phyloP scores from a whole-genome alignment of 2,329 filamentous ascomycete genomes.

The Elsinoe perseae region DNA sequence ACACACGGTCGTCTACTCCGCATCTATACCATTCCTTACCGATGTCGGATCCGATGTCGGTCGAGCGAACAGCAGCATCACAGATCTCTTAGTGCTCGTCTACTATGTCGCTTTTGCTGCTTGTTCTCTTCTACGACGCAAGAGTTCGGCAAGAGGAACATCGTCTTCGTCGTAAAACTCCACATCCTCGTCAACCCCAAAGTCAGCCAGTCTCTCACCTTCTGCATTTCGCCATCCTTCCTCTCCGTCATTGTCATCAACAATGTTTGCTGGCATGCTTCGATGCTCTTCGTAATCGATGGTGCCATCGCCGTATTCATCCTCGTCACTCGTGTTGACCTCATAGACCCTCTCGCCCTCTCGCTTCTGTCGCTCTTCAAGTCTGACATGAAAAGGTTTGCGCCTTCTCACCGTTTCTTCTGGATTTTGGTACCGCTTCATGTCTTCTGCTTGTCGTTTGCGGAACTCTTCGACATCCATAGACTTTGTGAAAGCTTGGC shows the following conservation, averaged over 20 bases:
- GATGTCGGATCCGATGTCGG: not conserved
- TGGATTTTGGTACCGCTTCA: slow-evolving; percentile 32
- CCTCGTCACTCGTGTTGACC: slow-evolving; percentile 21
- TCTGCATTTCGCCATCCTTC: slow-evolving; percentile 66
- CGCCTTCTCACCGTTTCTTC: slow-evolving; percentile 31
- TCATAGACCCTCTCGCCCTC: slow-evolving; percentile 18
- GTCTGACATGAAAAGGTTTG: slow-evolving; percentile 36
- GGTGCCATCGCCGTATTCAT: slow-evolving; percentile 39
- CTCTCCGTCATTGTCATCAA: slow-evolving; percentile 37
- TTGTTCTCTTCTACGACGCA: slow-evolving; percentile 45
- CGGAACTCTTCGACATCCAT: slow-evolving; percentile 47
- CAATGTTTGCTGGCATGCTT: slow-evolving; percentile 12
- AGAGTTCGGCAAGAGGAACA: slow-evolving; percentile 60
- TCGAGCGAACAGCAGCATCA: not conserved
- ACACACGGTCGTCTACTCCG: not conserved
- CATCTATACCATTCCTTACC: not conserved
- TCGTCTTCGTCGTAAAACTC: slow-evolving; percentile 62
- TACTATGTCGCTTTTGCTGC: not conserved
- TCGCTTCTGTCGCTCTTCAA: slow-evolving; percentile 24
- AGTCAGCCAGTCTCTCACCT: slow-evolving; percentile 66
- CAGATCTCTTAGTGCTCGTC: not conserved
- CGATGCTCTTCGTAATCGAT: slow-evolving; percentile 27
- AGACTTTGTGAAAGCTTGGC: slow-evolving; percentile 34
- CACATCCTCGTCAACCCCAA: slow-evolving; percentile 69
- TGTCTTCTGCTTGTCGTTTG: slow-evolving; percentile 46